Percentiles rank a stretch among this genome's conserved stretches.
These are phyloP conservation scores for Russula olivacea DNA, from an alignment of 768 basidiomycete species.

Conservation along the genomic window DNA sequence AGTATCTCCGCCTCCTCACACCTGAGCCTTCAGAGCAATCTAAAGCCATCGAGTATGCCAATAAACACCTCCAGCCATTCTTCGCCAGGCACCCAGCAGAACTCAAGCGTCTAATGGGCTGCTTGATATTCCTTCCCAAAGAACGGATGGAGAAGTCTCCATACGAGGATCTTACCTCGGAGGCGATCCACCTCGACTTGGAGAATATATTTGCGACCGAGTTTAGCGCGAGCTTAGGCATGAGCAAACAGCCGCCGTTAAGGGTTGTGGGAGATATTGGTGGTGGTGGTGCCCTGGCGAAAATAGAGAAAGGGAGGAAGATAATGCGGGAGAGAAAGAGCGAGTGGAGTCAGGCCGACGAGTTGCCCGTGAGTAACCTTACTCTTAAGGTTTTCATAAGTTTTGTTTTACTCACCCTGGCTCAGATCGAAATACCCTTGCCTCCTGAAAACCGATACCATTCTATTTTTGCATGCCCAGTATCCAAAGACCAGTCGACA, in stretches of 20 bases:
- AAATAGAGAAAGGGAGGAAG: conserved; percentile 90
- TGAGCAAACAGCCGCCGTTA: conserved; percentile 85
- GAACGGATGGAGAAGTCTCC: conserved; percentile 60
- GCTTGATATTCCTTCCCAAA: conserved; percentile 65
- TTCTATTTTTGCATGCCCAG: conserved; percentile 95
- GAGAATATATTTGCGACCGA: conserved; percentile 83
- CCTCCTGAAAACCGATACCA: conserved; percentile 87
- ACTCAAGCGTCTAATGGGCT: conserved; percentile 63
- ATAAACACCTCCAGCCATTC: conserved; percentile 55
- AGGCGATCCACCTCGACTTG: conserved; percentile 68
- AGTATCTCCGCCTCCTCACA: conserved; percentile 73
- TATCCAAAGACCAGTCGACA: conserved; percentile 95
- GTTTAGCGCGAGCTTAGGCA: conserved; percentile 79
- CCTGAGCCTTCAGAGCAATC: conserved; percentile 51
- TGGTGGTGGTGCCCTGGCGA: conserved; percentile 81
- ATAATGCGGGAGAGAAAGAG: conserved; percentile 92
- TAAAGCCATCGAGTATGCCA: conserved; percentile 71
- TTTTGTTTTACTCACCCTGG: conserved; percentile 7
- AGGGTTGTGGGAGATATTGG: conserved; percentile 90
- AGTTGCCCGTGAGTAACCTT: conserved; percentile 64
- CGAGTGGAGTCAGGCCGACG: conserved; percentile 85
- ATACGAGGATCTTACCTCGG: conserved; percentile 68
- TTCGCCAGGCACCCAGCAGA: conserved; percentile 55
- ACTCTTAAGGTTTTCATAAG: conserved; percentile 19
- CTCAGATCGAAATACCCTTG: conserved; percentile 88